phyloP scores from a whole-genome alignment of 139 green algal species.

The Chlamydomonas urium region DNA sequence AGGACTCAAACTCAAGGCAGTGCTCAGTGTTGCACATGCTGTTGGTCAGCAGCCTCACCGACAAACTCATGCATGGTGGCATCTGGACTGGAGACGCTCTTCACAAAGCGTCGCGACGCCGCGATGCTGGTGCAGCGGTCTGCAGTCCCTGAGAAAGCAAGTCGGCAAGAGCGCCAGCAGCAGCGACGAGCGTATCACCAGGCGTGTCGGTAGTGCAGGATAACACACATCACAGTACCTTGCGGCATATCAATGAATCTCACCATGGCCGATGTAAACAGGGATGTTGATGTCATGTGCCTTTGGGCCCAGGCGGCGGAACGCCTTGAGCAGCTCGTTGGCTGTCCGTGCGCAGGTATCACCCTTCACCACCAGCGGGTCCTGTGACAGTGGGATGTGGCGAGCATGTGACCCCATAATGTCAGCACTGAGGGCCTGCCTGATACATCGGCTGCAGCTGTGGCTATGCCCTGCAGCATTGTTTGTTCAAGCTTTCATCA shows the following conservation, averaged over 20 bases:
- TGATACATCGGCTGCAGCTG: too few relatives aligned
- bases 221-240: too few relatives aligned
- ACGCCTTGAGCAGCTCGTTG: constrained; percentile 54
- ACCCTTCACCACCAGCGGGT: constrained; percentile 31
- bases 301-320: background rate
- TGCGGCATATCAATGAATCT: constrained; percentile 4
- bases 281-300: background rate
- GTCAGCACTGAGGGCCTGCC: too few relatives aligned
- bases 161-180: too few relatives aligned
- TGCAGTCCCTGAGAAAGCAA: background rate
- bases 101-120: constrained; percentile 5
- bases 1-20: background rate
- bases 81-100: background rate
- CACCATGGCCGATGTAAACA: constrained; percentile 1
- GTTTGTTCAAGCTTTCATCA: background rate
- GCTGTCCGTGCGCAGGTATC: constrained; percentile 43
- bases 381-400: background rate
- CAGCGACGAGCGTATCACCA: too few relatives aligned
- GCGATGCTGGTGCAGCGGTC: constrained; percentile 4
- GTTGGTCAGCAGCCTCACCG: background rate
- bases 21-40: background rate
- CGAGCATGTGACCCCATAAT: too few relatives aligned
- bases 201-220: too few relatives aligned
- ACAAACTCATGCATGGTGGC: background rate
- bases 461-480: background rate